A percentile compares a stretch with the other conserved stretches of the same genome.
These are phyloP conservation scores for Tylopilus orsonianus DNA, from an alignment of 1,284 basidiomycete species.

Conservation along the genomic window DNA sequence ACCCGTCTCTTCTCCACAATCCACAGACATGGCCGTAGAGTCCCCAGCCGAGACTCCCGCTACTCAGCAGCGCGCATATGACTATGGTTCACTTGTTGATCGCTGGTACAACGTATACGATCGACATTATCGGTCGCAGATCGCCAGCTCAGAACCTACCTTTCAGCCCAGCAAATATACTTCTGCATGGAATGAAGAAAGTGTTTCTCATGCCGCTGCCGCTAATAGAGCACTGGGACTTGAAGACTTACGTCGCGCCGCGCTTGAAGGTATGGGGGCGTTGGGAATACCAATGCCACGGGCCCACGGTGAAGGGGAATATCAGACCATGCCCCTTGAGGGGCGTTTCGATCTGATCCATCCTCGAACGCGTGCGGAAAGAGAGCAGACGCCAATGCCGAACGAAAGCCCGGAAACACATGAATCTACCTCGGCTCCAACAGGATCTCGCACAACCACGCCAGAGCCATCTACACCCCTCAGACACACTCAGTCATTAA, in stretches of 20 bases:
- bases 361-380: slow-evolving; percentile 46
- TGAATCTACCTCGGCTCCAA: slow-evolving; percentile 8
- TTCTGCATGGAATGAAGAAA: slow-evolving; percentile 42
- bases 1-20: slow-evolving; percentile 42
- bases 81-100: slow-evolving; percentile 79
- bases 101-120: slow-evolving; percentile 93
- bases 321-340: slow-evolving; percentile 61
- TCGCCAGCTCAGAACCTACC: slow-evolving; percentile 33
- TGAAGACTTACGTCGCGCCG: slow-evolving; percentile 67
- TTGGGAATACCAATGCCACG: slow-evolving; percentile 11
- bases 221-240: slow-evolving; percentile 49
- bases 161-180: slow-evolving; percentile 50
- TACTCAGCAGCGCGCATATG: slow-evolving; percentile 53
- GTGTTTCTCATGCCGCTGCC: slow-evolving; percentile 13
- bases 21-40: slow-evolving; percentile 26
- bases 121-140: slow-evolving; percentile 69
- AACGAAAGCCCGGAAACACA: slow-evolving; percentile 5
- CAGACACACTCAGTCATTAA: slow-evolving; percentile 20
- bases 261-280: slow-evolving; percentile 41
- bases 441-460: slow-evolving; percentile 7
- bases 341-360: slow-evolving; percentile 85
- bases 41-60: slow-evolving; percentile 22
- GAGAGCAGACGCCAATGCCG: slow-evolving; percentile 5
- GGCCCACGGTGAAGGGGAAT: slow-evolving; percentile 29
- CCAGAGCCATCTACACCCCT: slow-evolving; percentile 30